Conservation (phyloP, 805 yeast species). For the Hanseniaspora jakobsenii region DNA sequence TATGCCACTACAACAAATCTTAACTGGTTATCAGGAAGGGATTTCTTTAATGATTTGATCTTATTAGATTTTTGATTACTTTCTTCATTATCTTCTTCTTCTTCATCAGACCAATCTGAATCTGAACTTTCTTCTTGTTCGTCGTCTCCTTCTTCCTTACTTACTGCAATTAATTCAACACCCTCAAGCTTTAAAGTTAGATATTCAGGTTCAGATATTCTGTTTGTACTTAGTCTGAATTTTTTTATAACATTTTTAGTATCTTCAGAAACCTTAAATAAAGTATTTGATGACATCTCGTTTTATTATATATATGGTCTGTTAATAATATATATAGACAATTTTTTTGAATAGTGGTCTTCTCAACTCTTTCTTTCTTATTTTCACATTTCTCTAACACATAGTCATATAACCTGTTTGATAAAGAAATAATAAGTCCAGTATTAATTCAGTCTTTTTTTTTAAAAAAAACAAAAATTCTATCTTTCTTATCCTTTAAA, state of each 20-base stretch:
- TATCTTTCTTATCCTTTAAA: too few relatives aligned
- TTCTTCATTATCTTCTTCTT: conserved; percentile 32
- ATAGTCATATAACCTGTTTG: too few relatives aligned
- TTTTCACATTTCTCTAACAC: too few relatives aligned
- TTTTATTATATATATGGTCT: background rate
- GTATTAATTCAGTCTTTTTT: too few relatives aligned
- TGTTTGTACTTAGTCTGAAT: conserved; percentile 61
- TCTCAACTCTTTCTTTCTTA: background rate
- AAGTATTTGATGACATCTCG: conserved; percentile 32
- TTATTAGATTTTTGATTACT: conserved; percentile 47
- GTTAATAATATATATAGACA: too few relatives aligned
- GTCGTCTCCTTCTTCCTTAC: conserved; percentile 40
- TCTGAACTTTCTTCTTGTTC: too few relatives aligned
- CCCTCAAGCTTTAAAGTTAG: conserved; percentile 33
- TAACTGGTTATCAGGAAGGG: conserved; percentile 71
- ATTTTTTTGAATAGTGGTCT: too few relatives aligned
- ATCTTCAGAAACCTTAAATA: conserved; percentile 52
- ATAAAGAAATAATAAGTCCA: too few relatives aligned
- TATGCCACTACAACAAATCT: conserved; percentile 64
- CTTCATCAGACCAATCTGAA: conserved; percentile 38
- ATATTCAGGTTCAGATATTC: conserved; percentile 51
- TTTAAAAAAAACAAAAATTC: too few relatives aligned
- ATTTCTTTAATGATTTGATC: conserved; percentile 39
- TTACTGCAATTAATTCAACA: conserved; percentile 31
- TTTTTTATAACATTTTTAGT: conserved; percentile 51